Evolutionary conservation across 31 red algal species (phyloP).

Genomic region (Odonthalia washingtoniensis): DNA sequence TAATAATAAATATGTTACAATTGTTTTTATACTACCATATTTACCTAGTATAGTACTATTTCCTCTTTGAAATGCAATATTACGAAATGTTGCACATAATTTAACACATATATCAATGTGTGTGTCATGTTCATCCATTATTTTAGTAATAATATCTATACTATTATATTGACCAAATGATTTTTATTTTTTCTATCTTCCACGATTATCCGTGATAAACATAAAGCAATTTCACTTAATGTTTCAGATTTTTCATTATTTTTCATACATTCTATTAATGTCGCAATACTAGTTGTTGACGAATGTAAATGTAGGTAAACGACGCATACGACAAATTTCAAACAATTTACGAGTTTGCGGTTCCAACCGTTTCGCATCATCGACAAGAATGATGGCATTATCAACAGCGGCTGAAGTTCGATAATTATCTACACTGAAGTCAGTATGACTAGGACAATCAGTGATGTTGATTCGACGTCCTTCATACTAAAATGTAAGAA

Average conservation of each 20-base stretch:
- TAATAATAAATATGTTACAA: constrained; percentile 42
- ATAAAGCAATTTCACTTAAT: constrained; percentile 63
- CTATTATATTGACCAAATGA: constrained; percentile 58
- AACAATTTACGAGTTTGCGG: constrained; percentile 69
- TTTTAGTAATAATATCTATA: constrained; percentile 48
- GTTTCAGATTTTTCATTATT: constrained; percentile 39
- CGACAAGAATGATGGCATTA: constrained; percentile 69
- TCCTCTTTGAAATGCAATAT: constrained; percentile 62
- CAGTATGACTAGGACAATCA: constrained; percentile 82
- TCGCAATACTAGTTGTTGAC: constrained; percentile 77
- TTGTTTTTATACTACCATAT: constrained; percentile 24
- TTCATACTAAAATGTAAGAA: constrained; percentile 55
- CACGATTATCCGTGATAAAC: constrained; percentile 50
- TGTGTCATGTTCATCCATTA: constrained; percentile 65
- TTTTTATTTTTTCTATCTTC: constrained; percentile 64
- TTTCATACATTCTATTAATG: constrained; percentile 47
- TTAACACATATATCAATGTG: constrained; percentile 59
- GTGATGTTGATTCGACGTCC: constrained; percentile 57
- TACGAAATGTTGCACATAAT: constrained; percentile 62
- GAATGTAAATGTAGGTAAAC: constrained; percentile 70
- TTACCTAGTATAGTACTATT: constrained; percentile 52
- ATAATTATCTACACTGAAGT: constrained; percentile 75
- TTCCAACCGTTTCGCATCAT: constrained; percentile 72
- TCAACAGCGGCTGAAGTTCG: constrained; percentile 73
- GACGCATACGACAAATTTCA: constrained; percentile 67